Evolutionary conservation across 163 green algal species (phyloP).

Genomic region (Chlorella variabilis): DNA sequence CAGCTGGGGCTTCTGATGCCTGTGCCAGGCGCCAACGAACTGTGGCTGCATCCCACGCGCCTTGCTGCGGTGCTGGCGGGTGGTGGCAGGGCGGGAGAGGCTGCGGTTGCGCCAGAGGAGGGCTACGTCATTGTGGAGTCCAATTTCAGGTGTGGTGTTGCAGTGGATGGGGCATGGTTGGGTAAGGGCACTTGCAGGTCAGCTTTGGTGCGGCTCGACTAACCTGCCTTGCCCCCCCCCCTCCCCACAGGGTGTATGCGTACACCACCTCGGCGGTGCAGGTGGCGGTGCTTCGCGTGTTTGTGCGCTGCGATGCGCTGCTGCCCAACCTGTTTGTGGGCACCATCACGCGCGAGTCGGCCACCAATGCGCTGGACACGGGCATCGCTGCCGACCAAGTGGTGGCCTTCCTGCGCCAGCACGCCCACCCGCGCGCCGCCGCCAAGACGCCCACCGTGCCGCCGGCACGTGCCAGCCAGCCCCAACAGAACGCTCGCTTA

Average conservation of each 20-base stretch:
- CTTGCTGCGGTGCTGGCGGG: slow-evolving; percentile 74
- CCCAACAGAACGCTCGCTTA: too few relatives aligned
- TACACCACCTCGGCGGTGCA: slow-evolving; percentile 88
- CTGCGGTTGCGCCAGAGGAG: slow-evolving; percentile 34
- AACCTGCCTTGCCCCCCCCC: not conserved
- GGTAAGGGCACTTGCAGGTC: not conserved
- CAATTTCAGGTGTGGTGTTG: slow-evolving; percentile 80
- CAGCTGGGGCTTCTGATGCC: slow-evolving; percentile 75
- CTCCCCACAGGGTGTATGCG: slow-evolving; percentile 82
- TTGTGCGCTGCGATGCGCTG: slow-evolving; percentile 79
- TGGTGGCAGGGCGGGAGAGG: slow-evolving; percentile 30
- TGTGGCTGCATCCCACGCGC: slow-evolving; percentile 78
- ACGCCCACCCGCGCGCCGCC: slow-evolving; percentile 80
- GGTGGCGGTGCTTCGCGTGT: slow-evolving; percentile 79
- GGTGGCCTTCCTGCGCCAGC: slow-evolving; percentile 79
- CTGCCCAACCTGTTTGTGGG: slow-evolving; percentile 97
- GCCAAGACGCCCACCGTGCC: slow-evolving; percentile 75
- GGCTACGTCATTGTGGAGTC: slow-evolving; percentile 97
- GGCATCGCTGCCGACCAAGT: slow-evolving; percentile 88
- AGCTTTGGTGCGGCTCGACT: not conserved
- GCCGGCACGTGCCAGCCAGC: slow-evolving; percentile 58
- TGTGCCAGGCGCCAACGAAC: slow-evolving; percentile 46
- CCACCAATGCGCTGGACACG: slow-evolving; percentile 70
- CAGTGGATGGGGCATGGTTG: not conserved
- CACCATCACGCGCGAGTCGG: slow-evolving; percentile 84